These are phyloP conservation scores for Nannochloris sp. DNA, from an alignment of 139 green algal genomes.

Conservation along the genomic window DNA sequence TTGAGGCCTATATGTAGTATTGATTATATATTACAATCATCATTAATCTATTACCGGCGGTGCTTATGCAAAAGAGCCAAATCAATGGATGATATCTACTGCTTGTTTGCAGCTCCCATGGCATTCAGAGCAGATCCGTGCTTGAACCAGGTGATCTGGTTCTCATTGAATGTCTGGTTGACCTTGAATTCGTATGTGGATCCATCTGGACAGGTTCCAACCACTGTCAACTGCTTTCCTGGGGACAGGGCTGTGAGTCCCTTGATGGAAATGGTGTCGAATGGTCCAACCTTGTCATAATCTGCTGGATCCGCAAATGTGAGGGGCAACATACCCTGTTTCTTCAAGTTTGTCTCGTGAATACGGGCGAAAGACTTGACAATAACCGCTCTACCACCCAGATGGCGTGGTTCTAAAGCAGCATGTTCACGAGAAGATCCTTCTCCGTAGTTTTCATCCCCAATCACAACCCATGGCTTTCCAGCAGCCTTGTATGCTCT, in stretches of 20 bases:
- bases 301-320: slow-evolving; percentile 82
- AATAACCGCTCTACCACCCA: slow-evolving; percentile 80
- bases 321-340: slow-evolving; percentile 83
- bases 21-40: too few species aligned
- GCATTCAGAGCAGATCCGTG: slow-evolving; percentile 80
- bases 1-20: too few species aligned
- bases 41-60: neutral
- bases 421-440: slow-evolving; percentile 84
- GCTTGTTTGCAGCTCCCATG: slow-evolving; percentile 48
- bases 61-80: neutral
- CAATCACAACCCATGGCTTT: slow-evolving; percentile 62
- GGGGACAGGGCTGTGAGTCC: slow-evolving; percentile 71
- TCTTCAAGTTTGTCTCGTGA: slow-evolving; percentile 97
- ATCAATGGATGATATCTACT: neutral
- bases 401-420: slow-evolving; percentile 87
- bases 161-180: slow-evolving; percentile 95
- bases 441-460: slow-evolving; percentile 41
- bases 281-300: slow-evolving; percentile 80
- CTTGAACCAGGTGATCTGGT: slow-evolving; percentile 94
- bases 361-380: slow-evolving; percentile 94
- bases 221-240: slow-evolving; percentile 67
- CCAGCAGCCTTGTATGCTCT: slow-evolving; percentile 77
- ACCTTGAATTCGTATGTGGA: slow-evolving; percentile 70
- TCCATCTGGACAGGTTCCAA: slow-evolving; percentile 70
- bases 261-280: slow-evolving; percentile 66